Evolutionary conservation across 305 asterid species (phyloP), one percentile per base, ranked within the genome.

Genomic region (Fraxinus dipetala): DNA sequence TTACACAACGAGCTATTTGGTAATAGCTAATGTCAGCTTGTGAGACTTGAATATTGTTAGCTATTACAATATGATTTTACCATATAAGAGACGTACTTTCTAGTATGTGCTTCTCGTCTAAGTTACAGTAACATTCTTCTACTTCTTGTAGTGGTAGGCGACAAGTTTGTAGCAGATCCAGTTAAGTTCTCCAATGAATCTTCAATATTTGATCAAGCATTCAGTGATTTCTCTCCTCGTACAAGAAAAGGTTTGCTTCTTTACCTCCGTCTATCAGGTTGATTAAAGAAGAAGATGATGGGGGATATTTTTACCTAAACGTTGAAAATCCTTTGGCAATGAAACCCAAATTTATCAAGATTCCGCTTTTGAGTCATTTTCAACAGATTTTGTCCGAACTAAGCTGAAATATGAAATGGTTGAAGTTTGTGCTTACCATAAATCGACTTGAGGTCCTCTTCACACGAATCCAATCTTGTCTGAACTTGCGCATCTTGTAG

Each of bases 111-210:
- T 14, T 70, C 61, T 67, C 24, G 0, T 28, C 32, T n/a, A 18
- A 72, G 73, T 45, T 28, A 76, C 67, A 34, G 14, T 36, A 61
- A 28, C 30, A 20, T 18, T 81, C 32, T 31, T 20, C 73, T 82
- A 24, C 40, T 26, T 10, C 72, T 75, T 72, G 73, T 88, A 92
- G 98, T 95, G 85, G 94, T 86, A 70, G 95, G 88, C n/a, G 74
- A 94, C 77, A 80, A 89, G 87, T 94, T 95, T 78, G 95, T 95
- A 31, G 88, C 91, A n/a, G 97, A 94, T 59, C 88, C 93, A 0
- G 97, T 88, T 78, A 92, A 36, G 81, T 94, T 94, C 83, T 92
- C 98, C 84, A 91, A 92, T 89, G 90, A 95, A 81, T 81, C 99
- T 67, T 79, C 88, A 0, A 63, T 89, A 30, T 91, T 87, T 80